A percentile compares a stretch with the other conserved stretches of the same genome.
These are phyloP conservation scores for Leersia perrieri DNA, from an alignment of 176 grass and related monocot genomes.

Conservation along the genomic window DNA sequence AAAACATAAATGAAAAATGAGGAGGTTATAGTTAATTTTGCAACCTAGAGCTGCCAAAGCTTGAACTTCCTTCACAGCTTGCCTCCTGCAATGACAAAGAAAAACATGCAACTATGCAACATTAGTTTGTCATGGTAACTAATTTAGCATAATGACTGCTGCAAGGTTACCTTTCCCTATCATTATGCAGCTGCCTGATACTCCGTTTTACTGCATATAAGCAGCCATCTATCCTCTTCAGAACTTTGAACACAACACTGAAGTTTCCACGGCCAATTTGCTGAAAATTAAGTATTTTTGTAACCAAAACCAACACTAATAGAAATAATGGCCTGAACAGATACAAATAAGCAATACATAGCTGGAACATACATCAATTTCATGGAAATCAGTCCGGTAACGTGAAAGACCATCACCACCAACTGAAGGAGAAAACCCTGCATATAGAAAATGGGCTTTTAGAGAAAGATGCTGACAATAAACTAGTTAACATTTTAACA, in stretches of 20 bases:
- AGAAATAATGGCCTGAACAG: neutral
- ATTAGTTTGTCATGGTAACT: slow-evolving; percentile 19
- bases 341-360: slow-evolving; percentile 1
- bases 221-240: slow-evolving; percentile 96
- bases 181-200: slow-evolving; percentile 70
- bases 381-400: slow-evolving; percentile 90
- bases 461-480: neutral
- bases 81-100: slow-evolving; percentile 64
- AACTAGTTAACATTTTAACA: neutral
- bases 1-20: slow-evolving; percentile 16
- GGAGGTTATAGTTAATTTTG: slow-evolving; percentile 8
- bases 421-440: slow-evolving; percentile 68
- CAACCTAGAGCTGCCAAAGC: slow-evolving; percentile 90
- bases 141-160: neutral
- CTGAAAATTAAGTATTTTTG: slow-evolving; percentile 45
- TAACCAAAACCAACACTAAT: slow-evolving; percentile 9
- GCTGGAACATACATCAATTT: slow-evolving; percentile 59
- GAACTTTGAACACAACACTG: slow-evolving; percentile 89
- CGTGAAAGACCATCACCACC: slow-evolving; percentile 80
- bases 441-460: neutral
- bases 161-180: slow-evolving; percentile 74
- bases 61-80: slow-evolving; percentile 95
- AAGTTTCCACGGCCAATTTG: slow-evolving; percentile 95
- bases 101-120: neutral
- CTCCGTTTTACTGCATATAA: slow-evolving; percentile 94